Evolutionary conservation across 495 filamentous ascomycete genomes (phyloP), one percentile per base, ranked within the genome.

Genomic region (Talaromyces liani): DNA sequence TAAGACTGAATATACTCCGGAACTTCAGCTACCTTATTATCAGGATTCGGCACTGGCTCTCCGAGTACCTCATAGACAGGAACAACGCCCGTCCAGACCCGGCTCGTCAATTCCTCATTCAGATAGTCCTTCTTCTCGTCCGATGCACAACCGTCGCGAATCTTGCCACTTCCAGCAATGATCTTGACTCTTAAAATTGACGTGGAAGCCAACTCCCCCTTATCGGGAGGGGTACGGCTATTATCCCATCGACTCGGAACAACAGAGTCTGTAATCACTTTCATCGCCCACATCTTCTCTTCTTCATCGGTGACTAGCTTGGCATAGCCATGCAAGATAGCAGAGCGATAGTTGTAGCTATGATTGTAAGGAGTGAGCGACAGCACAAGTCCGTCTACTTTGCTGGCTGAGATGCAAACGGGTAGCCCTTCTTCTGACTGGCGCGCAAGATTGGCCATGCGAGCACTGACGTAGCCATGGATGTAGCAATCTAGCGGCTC

Each of bases 261-360:
- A 6, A 94, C 84, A 7, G 81, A 80, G 70, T 96, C 83, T 5
- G 93, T 96, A 66, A 97, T 85, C 24, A 91, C 74, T 65, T 88
- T 74, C 88, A 97, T 90, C 1, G 92, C 93, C 77, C 83, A 96
- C 6, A 90, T 72, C 70, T 93, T 92, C 72, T 96, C 92, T 6
- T 79, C 83, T 2, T 73, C 70, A 61, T 87, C 83, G 16, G 80
- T 82, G 22, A 97, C 91, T 9, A 89, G 69, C 1, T 68, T 74
- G 12, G 90, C 93, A 69, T 86, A 84, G 5, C 93, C 92, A 69
- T 92, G 90, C 27, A 95, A 79, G 16, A 90, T 75, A 6, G 89
- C 92, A 49, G 87, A 91, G 68, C 91, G 91, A 77, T 94, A 97
- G 78, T 96, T 96, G 79, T 90, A 93, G 71, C 82, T 90, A 78